Evolutionary conservation across 306 rosid species (phyloP).

Genomic region (Cyamopsis tetragonoloba): DNA sequence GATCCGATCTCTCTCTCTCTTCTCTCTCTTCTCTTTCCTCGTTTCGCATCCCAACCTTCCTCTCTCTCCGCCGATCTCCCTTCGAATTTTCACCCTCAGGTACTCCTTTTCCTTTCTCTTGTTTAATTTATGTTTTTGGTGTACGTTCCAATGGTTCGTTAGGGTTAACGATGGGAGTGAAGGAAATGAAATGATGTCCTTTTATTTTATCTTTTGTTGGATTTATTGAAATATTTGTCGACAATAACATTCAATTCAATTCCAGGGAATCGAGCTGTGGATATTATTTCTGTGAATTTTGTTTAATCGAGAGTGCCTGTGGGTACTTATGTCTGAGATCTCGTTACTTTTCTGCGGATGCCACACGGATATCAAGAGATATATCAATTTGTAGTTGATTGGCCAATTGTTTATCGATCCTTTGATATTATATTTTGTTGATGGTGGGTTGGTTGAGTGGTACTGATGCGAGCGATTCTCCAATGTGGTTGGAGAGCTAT

Average conservation of each 20-base stretch:
- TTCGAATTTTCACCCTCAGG: too few relatives aligned
- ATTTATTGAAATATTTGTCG: neutral
- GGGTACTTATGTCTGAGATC: neutral
- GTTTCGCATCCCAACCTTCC: neutral
- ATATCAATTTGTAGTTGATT: too few relatives aligned
- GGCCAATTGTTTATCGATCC: too few relatives aligned
- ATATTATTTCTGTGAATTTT: neutral
- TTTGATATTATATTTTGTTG: too few relatives aligned
- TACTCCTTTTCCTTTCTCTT: too few relatives aligned
- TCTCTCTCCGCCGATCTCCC: neutral
- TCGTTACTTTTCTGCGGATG: neutral
- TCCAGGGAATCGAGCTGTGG: neutral
- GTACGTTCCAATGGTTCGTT: too few relatives aligned
- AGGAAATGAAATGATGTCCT: too few relatives aligned
- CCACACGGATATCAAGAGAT: too few relatives aligned
- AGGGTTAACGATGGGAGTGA: too few relatives aligned
- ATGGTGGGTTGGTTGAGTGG: neutral
- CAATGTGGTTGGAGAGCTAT: slow-evolving; percentile 41
- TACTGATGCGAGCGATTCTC: slow-evolving; percentile 9
- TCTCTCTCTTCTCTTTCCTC: neutral
- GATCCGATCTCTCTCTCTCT: neutral
- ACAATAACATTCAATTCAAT: neutral
- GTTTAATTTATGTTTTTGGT: too few relatives aligned
- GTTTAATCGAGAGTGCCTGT: neutral
- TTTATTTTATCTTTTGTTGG: neutral